phyloP scores from a whole-genome alignment of 73 alveolate species.

The Effrenium voratum region DNA sequence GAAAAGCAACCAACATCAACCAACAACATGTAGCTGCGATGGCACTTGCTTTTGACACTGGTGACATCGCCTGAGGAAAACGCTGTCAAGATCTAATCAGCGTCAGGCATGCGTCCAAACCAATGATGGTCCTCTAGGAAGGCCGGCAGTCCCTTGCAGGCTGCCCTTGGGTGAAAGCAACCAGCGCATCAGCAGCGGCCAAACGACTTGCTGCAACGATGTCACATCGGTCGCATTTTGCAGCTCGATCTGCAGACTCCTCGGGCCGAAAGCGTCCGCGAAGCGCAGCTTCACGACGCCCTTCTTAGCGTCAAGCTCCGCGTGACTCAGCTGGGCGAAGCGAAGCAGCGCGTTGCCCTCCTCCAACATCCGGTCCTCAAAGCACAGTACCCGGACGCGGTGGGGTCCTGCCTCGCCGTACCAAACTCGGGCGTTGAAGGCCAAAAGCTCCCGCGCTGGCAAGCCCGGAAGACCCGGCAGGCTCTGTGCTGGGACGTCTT shows the following conservation, averaged over 20 bases:
- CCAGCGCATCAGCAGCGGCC: conserved; percentile 64
- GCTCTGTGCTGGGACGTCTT: too few species aligned
- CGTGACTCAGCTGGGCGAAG: conserved; percentile 41
- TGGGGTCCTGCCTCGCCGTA: not conserved
- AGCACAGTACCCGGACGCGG: conserved; percentile 43
- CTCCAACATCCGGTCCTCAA: conserved; percentile 43
- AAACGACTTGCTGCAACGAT: conserved; percentile 35
- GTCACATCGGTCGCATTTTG: conserved; percentile 41
- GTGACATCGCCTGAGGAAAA: too few species aligned
- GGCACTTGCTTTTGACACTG: too few species aligned
- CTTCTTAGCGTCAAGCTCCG: conserved; percentile 58
- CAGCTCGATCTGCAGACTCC: conserved; percentile 37
- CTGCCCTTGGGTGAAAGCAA: not conserved
- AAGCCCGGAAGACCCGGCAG: not conserved
- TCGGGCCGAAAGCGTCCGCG: not conserved
- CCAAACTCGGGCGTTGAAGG: conserved; percentile 20
- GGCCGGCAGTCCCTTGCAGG: not conserved
- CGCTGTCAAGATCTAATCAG: not conserved
- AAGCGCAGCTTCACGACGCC: conserved; percentile 22
- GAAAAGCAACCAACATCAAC: too few species aligned
- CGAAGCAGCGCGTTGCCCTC: not conserved
- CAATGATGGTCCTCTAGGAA: conserved; percentile 48
- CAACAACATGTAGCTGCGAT: too few species aligned
- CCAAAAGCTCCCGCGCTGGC: conserved; percentile 4
- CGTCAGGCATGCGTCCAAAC: conserved; percentile 82